Evolutionary conservation across 169 alveolate genomes (phyloP), one percentile per base, ranked within the genome.

Genomic region (Cryptosporidium viatorum): DNA sequence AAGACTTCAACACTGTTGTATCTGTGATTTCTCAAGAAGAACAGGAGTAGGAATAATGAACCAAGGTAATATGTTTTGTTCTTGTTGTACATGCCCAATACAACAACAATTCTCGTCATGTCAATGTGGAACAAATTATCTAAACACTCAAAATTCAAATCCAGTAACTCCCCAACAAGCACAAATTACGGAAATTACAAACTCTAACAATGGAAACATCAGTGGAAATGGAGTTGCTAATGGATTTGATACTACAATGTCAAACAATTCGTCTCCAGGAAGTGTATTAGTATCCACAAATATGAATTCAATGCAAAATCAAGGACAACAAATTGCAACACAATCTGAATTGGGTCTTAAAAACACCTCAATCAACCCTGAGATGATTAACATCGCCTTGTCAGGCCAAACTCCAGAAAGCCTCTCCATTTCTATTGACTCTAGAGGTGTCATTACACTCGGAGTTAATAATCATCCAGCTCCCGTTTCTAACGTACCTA

Each of bases 381-480:
- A 80, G 35, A 80, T 50, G 73, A 62, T 80, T 33, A 80, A 80
- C 33, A 59, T 80, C 62, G 75, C 73, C 8, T 62, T 80, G 14
- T 43, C 73, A 18, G 89, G 89, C 37, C 73, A 80, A 39, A 62
- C 75, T 5, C 89, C 89, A 8, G 75, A 80, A 9, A 80, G 89
- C 62, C 62, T 80, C 16, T 60, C 89, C 14, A 80, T 80, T 41
- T 80, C 89, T 41, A 43, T 80, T 39, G 89, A 80, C 89, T 59
- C 89, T 23, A 80, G 69, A 33, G 89, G 89, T 1, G 62, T 80
- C 3, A 67, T 80, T 39, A 80, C 89, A 23, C 55, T 80, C 23
- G 89, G 89, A 3, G 89, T 80, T 35, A 80, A 65, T 50, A 80
- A 80, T 58, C 62, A 35, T 26, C 59, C 75, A 10, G 45, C 71